Evolutionary conservation across 2,329 filamentous ascomycete genomes (phyloP).

Genomic region (Acarospora socialis): DNA sequence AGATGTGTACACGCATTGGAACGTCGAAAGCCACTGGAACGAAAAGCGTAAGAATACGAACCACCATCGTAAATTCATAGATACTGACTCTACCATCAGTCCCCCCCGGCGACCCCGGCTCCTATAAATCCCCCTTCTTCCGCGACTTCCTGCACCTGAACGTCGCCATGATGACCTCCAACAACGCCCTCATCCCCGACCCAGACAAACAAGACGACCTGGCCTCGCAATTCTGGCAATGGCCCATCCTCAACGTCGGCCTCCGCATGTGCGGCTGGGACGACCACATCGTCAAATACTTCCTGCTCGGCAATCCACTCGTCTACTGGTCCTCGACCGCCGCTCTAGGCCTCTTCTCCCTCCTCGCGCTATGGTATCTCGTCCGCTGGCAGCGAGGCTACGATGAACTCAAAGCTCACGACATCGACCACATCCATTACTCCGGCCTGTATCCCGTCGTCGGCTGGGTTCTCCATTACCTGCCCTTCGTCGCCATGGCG

Average conservation of each 20-base stretch:
- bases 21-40: slow-evolving; percentile 89
- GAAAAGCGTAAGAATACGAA: slow-evolving; percentile 59
- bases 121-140: slow-evolving; percentile 93
- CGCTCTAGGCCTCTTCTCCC: slow-evolving; percentile 56
- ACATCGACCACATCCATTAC: slow-evolving; percentile 93
- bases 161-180: slow-evolving; percentile 99
- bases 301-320: slow-evolving; percentile 88
- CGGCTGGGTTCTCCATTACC: slow-evolving; percentile 92
- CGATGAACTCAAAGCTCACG: slow-evolving; percentile 59
- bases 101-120: slow-evolving; percentile 72
- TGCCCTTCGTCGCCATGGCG: slow-evolving; percentile 94
- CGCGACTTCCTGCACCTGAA: slow-evolving; percentile 97
- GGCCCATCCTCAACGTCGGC: slow-evolving; percentile 89
- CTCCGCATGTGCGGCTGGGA: slow-evolving; percentile 99
- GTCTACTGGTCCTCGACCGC: slow-evolving; percentile 92
- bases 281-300: slow-evolving; percentile 91
- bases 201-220: slow-evolving; percentile 98
- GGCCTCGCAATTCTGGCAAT: slow-evolving; percentile 95
- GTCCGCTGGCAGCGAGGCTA: slow-evolving; percentile 95
- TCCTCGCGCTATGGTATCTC: slow-evolving; percentile 69
- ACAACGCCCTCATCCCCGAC: slow-evolving; percentile 94
- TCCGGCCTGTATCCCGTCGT: slow-evolving; percentile 78
- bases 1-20: slow-evolving; percentile 97
- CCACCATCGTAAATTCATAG: slow-evolving; percentile 7
- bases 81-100: slow-evolving; percentile 40